These are phyloP conservation scores for Flaveria trinervia DNA, from an alignment of 129 eudicot species.

Conservation along the genomic window DNA sequence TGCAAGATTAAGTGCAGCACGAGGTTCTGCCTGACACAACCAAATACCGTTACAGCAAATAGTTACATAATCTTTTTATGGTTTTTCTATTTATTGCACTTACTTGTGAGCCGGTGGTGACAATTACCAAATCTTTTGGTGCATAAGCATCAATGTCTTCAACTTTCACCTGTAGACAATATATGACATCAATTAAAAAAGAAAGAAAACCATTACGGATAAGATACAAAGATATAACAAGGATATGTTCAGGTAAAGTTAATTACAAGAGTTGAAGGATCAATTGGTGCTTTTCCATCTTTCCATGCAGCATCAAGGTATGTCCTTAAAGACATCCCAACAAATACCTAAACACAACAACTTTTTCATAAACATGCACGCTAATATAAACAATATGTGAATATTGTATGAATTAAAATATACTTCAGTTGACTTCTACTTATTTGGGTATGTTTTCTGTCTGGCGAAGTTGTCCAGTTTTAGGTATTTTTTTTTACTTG, in stretches of 20 bases:
- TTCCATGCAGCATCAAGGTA: slow-evolving; percentile 98
- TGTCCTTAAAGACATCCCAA: slow-evolving; percentile 96
- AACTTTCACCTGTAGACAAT: slow-evolving; percentile 67
- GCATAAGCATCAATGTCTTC: slow-evolving; percentile 97
- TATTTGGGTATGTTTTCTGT: not conserved
- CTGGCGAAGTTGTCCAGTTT: not conserved
- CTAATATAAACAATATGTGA: not conserved
- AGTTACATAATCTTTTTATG: slow-evolving; percentile 3
- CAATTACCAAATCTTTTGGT: slow-evolving; percentile 92
- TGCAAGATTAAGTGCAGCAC: slow-evolving; percentile 98
- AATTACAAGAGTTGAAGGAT: slow-evolving; percentile 93
- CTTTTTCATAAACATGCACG: not conserved
- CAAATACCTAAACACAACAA: slow-evolving; percentile 66
- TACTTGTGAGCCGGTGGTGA: slow-evolving; percentile 96
- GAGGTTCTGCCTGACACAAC: slow-evolving; percentile 97
- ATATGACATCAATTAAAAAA: slow-evolving; percentile 7
- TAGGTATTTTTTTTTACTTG: not conserved
- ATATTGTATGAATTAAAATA: not conserved
- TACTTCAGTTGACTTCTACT: not conserved
- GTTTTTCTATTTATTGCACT: slow-evolving; percentile 30
- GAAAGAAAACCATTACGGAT: not conserved
- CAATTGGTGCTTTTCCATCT: slow-evolving; percentile 98
- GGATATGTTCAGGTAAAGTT: slow-evolving; percentile 21
- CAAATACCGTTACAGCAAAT: slow-evolving; percentile 30
- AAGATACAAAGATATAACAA: not conserved